Conservation (phyloP, 768 basidiomycete species). For the Krasilnikovozyma curviuscula region DNA sequence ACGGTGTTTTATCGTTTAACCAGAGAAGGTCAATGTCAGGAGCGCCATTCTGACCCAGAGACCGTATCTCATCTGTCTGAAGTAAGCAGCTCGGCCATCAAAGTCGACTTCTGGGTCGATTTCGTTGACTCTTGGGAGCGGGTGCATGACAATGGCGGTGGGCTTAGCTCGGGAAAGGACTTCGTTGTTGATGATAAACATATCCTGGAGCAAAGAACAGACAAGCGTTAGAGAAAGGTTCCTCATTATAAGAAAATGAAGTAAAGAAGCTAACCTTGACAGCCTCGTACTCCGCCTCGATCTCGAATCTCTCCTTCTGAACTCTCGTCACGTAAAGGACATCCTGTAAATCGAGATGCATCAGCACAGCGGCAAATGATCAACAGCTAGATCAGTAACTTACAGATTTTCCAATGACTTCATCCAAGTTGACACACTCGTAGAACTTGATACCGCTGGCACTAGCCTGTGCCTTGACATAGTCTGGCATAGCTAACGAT, state of each 20-base stretch:
- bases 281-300: conserved; percentile 60
- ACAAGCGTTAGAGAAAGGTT: neutral
- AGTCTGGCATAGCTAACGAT: conserved; percentile 70
- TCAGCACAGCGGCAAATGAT: too few species aligned
- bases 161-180: conserved; percentile 82
- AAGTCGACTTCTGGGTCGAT: conserved; percentile 98
- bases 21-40: conserved; percentile 46
- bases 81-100: conserved; percentile 84
- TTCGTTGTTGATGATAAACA: conserved; percentile 83
- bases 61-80: conserved; percentile 96
- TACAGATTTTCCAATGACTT: conserved; percentile 61
- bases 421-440: conserved; percentile 73
- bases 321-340: conserved; percentile 92
- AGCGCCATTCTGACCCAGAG: conserved; percentile 79
- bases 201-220: conserved; percentile 32
- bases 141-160: conserved; percentile 98
- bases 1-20: neutral
- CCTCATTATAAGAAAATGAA: neutral
- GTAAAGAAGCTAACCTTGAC: conserved; percentile 37
- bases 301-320: conserved; percentile 81
- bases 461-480: conserved; percentile 60
- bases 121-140: conserved; percentile 88
- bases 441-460: conserved; percentile 61
- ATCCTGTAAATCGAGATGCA: conserved; percentile 31
- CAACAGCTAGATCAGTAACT: neutral